Evolutionary conservation across 257 asterid species (phyloP), one percentile per base, ranked within the genome.

Genomic region (Solanum virginianum): DNA sequence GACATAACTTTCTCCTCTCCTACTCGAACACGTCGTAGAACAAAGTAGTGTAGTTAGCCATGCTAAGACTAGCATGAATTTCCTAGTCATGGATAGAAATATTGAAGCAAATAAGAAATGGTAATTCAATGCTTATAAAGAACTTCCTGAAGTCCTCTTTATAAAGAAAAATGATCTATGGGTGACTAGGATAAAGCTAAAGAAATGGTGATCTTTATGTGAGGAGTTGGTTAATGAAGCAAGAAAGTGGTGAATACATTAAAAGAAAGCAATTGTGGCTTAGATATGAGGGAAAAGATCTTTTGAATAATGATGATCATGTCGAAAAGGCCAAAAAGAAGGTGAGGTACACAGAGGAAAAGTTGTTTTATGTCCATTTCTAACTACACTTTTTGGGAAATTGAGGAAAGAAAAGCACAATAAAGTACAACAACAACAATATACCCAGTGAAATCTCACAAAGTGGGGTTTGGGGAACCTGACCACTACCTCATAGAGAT

Each of bases 201-300:
- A 86, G 22, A 36, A 36, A 45, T 2, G 20, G 17, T 53, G 47
- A 70, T 49, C 77, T 77, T 86, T 85, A 72, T 47, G 49, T 22
- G 55, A 53, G 71, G 17, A 82, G 88, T 87, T 88, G 53, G 90
- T 85, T 86, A 83, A 51, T 83, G 59, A 81, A 85, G 88, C 95
- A 86, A 85, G 97, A 90, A 90, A 74, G 60, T 55, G 86, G 88
- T 94, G 95, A 92, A 29, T 85, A 91, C 90, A 91, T 85, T 90
- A 92, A 91, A 87, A 59, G 81, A 68, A 59, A 36, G 47, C 15
- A 15, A 16, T 2, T 77, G 63, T 53, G 63, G 26, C 82, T 51
- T 77, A 53, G 86, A 47, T 65, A 15, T n/a, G 86, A 47, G 51
- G 72, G 82, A 70, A 17, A 12, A 8, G 8, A 51, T 77, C 82